Evolutionary conservation across 2,329 filamentous ascomycete species (phyloP), one percentile per base, ranked within the genome.

Genomic region (Blastomyces silverae): DNA sequence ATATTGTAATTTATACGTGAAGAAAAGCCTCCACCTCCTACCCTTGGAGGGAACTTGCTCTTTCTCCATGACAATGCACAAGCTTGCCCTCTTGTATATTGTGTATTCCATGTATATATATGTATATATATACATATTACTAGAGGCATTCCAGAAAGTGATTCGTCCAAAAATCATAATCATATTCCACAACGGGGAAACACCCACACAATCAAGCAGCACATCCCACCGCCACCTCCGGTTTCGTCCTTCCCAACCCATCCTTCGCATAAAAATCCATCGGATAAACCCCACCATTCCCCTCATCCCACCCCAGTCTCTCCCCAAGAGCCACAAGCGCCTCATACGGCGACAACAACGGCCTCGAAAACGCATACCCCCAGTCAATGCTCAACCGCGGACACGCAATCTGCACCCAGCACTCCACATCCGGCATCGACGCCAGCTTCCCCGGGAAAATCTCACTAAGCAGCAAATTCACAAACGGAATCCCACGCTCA

Each of bases 201-300:
- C 25, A 25, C 10, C 34, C 7, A 62, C 34, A 55, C 46, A n/a
- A 52, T 44, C 59, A 56, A 44, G 28, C 59, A 37, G 17, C 17
- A 50, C 20, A 11, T 15, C 13, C 13, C 22, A 34, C 66, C 46
- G 70, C 71, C 48, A 68, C 52, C 66, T 70, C 71, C 66, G 77
- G 76, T 73, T 83, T 92, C 42, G 89, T 92, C 75, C 94, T 86
- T 1, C 93, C 94, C 64, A 99, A 74, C 0, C 94, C 94, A 57
- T 97, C 91, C 75, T 89, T 93, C 0, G 88, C 92, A 78, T 99
- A 99, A 74, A 96, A 99, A 76, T 99, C 92, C 94, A 99, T 99
- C 0, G 92, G 93, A 79, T 99, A 99, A 17, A 91, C 83, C 1
- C 86, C 89, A 53, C 77, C 75, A 59, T 82, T 83, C 17, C 74